Conservation (phyloP, 106 monocot genomes). For the Narthecium ossifragum region DNA sequence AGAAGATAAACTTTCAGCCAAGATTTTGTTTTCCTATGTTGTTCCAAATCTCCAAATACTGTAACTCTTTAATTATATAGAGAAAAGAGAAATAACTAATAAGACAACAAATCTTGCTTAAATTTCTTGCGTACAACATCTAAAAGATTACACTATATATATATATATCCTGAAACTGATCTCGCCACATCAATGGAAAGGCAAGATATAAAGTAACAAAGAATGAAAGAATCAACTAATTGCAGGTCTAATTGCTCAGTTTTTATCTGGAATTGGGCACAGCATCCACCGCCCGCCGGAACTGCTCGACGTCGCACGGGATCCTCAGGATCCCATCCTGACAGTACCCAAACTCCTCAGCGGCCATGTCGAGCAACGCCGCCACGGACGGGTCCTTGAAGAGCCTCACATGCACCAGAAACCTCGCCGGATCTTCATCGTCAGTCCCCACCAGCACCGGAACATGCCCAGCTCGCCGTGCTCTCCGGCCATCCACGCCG, state of each 20-base stretch:
- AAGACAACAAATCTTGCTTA: too few species aligned
- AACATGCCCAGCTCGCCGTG: constrained; percentile 16
- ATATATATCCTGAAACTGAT: too few species aligned
- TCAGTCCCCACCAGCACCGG: constrained; percentile 17
- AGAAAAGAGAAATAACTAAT: too few species aligned
- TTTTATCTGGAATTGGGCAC: background rate
- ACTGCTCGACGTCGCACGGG: constrained; percentile 19
- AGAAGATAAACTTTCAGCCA: too few species aligned
- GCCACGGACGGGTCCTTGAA: constrained; percentile 15
- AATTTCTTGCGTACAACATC: too few species aligned
- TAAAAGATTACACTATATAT: too few species aligned
- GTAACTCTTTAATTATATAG: too few species aligned
- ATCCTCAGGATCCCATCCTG: constrained; percentile 25
- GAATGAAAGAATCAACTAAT: background rate
- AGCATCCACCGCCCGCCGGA: background rate
- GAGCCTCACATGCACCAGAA: constrained; percentile 15
- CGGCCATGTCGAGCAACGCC: constrained; percentile 24
- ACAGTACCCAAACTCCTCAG: constrained; percentile 25
- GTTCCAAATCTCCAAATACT: too few species aligned
- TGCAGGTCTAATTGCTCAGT: too few species aligned
- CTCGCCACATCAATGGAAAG: too few species aligned
- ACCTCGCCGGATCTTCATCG: constrained; percentile 13
- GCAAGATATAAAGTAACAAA: background rate
- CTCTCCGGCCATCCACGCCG: background rate
- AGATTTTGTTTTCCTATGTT: too few species aligned